These are phyloP conservation scores for Kwoniella botswanensis DNA, from an alignment of 768 basidiomycete genomes.

Conservation along the genomic window DNA sequence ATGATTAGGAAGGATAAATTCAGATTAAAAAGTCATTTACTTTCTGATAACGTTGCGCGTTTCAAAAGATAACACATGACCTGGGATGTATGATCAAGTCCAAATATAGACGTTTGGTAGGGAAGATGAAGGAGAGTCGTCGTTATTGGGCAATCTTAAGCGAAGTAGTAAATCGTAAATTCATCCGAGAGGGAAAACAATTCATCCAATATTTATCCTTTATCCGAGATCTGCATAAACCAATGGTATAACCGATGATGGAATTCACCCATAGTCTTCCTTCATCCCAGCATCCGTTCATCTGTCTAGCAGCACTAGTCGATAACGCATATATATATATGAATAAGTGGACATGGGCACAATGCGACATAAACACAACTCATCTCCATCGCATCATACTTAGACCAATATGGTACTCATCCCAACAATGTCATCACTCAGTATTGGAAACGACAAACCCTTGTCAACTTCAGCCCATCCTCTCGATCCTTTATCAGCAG, in stretches of 20 bases:
- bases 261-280: background rate
- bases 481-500: conserved; percentile 32
- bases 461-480: conserved; percentile 27
- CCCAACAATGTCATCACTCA: conserved; percentile 18
- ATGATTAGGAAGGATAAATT: background rate
- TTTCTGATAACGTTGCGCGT: background rate
- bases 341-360: background rate
- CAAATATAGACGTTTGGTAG: background rate
- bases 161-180: background rate
- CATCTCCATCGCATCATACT: background rate
- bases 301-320: background rate
- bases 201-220: background rate
- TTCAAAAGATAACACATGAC: background rate
- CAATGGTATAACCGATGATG: background rate
- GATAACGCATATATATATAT: background rate
- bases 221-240: background rate
- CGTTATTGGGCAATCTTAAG: background rate
- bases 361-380: background rate
- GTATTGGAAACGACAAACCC: conserved; percentile 5
- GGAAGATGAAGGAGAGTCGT: background rate
- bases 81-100: no score
- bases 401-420: conserved; percentile 10
- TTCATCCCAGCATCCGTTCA: background rate
- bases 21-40: background rate
- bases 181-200: background rate